Evolutionary conservation across 2,329 filamentous ascomycete species (phyloP).

Genomic region (Sarocladium kiliense): DNA sequence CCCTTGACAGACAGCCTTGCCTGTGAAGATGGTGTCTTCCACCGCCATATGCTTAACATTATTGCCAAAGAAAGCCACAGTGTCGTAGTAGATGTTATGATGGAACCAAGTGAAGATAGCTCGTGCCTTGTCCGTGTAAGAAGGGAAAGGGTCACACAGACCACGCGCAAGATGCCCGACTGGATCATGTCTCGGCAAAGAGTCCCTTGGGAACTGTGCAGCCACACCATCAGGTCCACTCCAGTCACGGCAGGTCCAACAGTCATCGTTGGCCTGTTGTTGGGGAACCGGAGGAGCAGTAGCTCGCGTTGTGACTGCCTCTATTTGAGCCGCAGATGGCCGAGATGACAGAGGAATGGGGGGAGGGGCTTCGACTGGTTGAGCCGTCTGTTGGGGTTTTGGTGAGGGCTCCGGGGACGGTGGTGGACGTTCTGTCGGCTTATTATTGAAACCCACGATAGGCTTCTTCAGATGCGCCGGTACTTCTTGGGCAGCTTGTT

Average conservation of each 20-base stretch:
- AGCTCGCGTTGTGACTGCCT: slow-evolving; percentile 33
- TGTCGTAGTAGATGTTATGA: slow-evolving; percentile 86
- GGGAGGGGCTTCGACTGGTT: slow-evolving; percentile 36
- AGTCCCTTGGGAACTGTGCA: slow-evolving; percentile 66
- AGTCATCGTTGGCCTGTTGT: slow-evolving; percentile 33
- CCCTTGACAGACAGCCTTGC: slow-evolving; percentile 85
- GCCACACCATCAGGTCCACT: slow-evolving; percentile 75
- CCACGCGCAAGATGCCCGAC: slow-evolving; percentile 71
- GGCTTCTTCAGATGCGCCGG: slow-evolving; percentile 8
- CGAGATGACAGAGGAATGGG: slow-evolving; percentile 48
- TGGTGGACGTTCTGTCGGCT: background rate
- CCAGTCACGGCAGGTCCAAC: slow-evolving; percentile 84
- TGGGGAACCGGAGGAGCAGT: slow-evolving; percentile 15
- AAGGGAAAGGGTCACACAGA: slow-evolving; percentile 74
- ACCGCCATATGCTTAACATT: slow-evolving; percentile 63
- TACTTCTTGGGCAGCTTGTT: background rate
- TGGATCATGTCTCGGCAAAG: slow-evolving; percentile 60
- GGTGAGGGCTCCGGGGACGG: slow-evolving; percentile 11
- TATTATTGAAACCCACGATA: slow-evolving; percentile 8
- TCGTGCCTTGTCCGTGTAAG: slow-evolving; percentile 82
- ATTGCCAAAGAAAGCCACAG: slow-evolving; percentile 69
- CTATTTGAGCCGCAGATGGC: slow-evolving; percentile 46
- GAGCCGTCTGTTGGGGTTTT: background rate
- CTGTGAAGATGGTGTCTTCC: slow-evolving; percentile 66
- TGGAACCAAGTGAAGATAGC: slow-evolving; percentile 95